Evolutionary conservation across 106 monocot genomes (phyloP).

Genomic region (Alisma plantagoaquatica): DNA sequence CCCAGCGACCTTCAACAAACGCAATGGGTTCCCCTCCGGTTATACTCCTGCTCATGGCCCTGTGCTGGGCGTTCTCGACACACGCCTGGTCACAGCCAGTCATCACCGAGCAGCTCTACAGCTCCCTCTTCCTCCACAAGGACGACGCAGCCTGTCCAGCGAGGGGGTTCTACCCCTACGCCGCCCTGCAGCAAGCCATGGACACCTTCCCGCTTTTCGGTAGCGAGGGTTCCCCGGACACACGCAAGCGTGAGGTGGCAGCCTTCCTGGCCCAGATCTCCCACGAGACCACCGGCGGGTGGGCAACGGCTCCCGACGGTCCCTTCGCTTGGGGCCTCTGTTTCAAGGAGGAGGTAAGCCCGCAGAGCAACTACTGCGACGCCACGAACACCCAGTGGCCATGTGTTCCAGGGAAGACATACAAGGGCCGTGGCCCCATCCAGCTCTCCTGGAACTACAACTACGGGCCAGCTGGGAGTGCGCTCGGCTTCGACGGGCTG

Average conservation of each 20-base stretch:
- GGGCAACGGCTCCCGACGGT: slow-evolving; percentile 88
- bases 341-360: slow-evolving; percentile 77
- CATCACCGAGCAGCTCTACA: slow-evolving; percentile 40
- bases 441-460: slow-evolving; percentile 86
- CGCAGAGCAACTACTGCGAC: slow-evolving; percentile 65
- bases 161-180: slow-evolving; percentile 63
- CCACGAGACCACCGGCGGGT: slow-evolving; percentile 89
- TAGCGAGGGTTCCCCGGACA: slow-evolving; percentile 21
- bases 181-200: slow-evolving; percentile 35
- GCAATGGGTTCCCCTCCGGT: not conserved
- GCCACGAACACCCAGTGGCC: slow-evolving; percentile 57
- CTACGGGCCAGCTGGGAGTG: slow-evolving; percentile 82
- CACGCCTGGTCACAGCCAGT: slow-evolving; percentile 4
- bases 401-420: slow-evolving; percentile 61
- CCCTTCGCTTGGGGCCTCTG: slow-evolving; percentile 78
- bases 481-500: slow-evolving; percentile 78
- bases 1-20: too few relatives aligned
- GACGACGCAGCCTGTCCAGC: slow-evolving; percentile 62
- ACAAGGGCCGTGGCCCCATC: slow-evolving; percentile 86
- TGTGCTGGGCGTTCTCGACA: not conserved
- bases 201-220: slow-evolving; percentile 44
- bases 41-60: slow-evolving; percentile 3
- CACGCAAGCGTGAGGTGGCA: slow-evolving; percentile 69
- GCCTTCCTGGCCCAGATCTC: slow-evolving; percentile 92
- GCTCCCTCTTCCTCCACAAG: slow-evolving; percentile 55